Conservation (phyloP, 2,329 filamentous ascomycete species). For the Didymosphaeria variabile region DNA sequence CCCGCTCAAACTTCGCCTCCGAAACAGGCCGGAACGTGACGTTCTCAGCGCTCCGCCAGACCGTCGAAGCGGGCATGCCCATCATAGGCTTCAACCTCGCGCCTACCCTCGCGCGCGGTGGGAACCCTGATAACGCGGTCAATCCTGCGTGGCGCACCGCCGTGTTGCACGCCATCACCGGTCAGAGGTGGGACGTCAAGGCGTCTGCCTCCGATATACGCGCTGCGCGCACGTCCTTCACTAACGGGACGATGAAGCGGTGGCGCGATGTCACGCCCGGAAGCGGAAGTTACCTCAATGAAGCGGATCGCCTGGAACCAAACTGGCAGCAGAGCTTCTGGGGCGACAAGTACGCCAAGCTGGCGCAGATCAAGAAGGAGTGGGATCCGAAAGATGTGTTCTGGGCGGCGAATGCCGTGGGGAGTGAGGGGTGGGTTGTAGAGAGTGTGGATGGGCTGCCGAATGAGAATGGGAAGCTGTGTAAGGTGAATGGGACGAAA, state of each 20-base stretch:
- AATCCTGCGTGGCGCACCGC: slow-evolving; percentile 38
- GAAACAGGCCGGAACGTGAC: slow-evolving; percentile 35
- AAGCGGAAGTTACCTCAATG: slow-evolving; percentile 45
- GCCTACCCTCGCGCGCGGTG: slow-evolving; percentile 28
- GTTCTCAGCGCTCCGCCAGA: slow-evolving; percentile 32
- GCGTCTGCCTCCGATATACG: slow-evolving; percentile 21
- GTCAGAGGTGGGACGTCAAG: slow-evolving; percentile 19
- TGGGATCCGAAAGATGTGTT: slow-evolving; percentile 33
- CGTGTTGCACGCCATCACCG: slow-evolving; percentile 33
- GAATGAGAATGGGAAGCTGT: slow-evolving; percentile 38
- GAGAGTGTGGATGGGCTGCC: slow-evolving; percentile 32
- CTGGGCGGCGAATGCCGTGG: slow-evolving; percentile 35
- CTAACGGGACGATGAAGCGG: slow-evolving; percentile 34
- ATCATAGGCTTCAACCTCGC: slow-evolving; percentile 33
- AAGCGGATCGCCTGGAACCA: slow-evolving; percentile 48
- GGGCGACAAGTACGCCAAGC: slow-evolving; percentile 37
- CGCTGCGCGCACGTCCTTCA: slow-evolving; percentile 24
- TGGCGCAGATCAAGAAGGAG: slow-evolving; percentile 31
- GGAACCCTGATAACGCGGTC: slow-evolving; percentile 35
- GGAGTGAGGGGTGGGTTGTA: slow-evolving; percentile 34
- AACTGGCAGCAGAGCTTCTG: slow-evolving; percentile 50
- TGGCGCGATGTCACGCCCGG: slow-evolving; percentile 35
- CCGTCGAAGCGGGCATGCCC: slow-evolving; percentile 33
- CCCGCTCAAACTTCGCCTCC: slow-evolving; percentile 37
- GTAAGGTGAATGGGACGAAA: slow-evolving; percentile 21